Conservation (phyloP, 495 filamentous ascomycete genomes). For the Penicillium waksmanii region DNA sequence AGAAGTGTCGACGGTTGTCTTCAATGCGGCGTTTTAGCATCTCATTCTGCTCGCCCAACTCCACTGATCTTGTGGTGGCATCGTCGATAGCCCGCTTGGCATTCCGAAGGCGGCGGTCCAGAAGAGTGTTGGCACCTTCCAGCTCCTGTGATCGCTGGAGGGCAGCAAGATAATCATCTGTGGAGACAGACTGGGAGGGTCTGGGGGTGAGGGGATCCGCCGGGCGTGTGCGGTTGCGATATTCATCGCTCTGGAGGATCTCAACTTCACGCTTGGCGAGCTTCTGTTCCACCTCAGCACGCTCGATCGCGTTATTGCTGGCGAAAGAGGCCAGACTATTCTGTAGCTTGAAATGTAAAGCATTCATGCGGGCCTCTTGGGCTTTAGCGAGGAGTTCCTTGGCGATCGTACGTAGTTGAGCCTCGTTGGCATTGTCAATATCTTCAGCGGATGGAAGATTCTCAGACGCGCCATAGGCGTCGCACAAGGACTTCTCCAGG, state of each 20-base stretch:
- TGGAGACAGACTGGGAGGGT: constrained; percentile 32
- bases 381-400: constrained; percentile 54
- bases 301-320: constrained; percentile 81
- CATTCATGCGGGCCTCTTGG: constrained; percentile 73
- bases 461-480: constrained; percentile 51
- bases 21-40: constrained; percentile 79
- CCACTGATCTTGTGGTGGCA: constrained; percentile 49
- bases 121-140: constrained; percentile 63
- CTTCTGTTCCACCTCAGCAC: constrained; percentile 89
- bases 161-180: constrained; percentile 47
- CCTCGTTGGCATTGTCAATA: constrained; percentile 61
- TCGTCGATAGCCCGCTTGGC: constrained; percentile 80
- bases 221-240: constrained; percentile 44
- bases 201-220: constrained; percentile 37
- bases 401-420: constrained; percentile 64
- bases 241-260: constrained; percentile 68
- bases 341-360: constrained; percentile 90
- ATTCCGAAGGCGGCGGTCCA: constrained; percentile 66
- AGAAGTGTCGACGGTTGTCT: constrained; percentile 84
- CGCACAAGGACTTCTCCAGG: constrained; percentile 57
- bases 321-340: constrained; percentile 86
- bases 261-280: constrained; percentile 91
- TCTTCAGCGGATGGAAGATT: constrained; percentile 64
- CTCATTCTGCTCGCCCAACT: constrained; percentile 70
- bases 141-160: constrained; percentile 59